Evolutionary conservation across 2,329 filamentous ascomycete genomes (phyloP), one percentile per base, ranked within the genome.

Genomic region (Davidsoniella neocaledoniae): DNA sequence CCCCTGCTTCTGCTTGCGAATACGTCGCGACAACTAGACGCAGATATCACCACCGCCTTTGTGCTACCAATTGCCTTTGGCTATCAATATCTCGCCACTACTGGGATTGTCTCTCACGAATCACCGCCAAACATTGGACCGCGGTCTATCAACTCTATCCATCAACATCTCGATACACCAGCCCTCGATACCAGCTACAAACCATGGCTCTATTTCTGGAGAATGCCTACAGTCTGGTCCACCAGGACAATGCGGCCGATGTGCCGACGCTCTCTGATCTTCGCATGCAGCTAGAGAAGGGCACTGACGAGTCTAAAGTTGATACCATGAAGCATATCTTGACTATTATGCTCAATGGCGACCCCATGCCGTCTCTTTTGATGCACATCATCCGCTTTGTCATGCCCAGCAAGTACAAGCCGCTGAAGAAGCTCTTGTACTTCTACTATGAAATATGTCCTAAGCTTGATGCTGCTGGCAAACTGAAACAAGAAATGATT

Each of bases 301-400:
- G 87, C 58, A 90, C 77, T 54, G 88, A 94, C 66, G 87, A 94
- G 67, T 80, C 77, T 61, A 95, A 95, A 73, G 74, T 90, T 64
- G 87, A 94, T 57, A 94, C 87, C 53, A 93, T 93, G 86, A 93
- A 91, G 79, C 83, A 80, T 70, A 87, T 98, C 64, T 71, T 96
- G 63, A 94, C 86, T 55, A 79, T 95, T 63, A 96, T 98, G 91
- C 78, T 98, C 61, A 96, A 96, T 65, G 91, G 91, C 58, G 90
- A 98, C 63, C 81, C 91, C 39, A 91, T 98, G 82, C 83, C 88
- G 23, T 81, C 87, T 58, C 74, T 98, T 17, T 79, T 98, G 59
- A 98, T 98, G 91, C 91, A 96, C 70, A 98, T 98, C 62, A 98
- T 98, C 66, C 86, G 91, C 64, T 98, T 98, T 64, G 88, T 98